A percentile compares a stretch with the other conserved stretches of the same genome.
These are phyloP conservation scores for Mallotus japonicus DNA, from an alignment of 441 rosid genomes.

Conservation along the genomic window DNA sequence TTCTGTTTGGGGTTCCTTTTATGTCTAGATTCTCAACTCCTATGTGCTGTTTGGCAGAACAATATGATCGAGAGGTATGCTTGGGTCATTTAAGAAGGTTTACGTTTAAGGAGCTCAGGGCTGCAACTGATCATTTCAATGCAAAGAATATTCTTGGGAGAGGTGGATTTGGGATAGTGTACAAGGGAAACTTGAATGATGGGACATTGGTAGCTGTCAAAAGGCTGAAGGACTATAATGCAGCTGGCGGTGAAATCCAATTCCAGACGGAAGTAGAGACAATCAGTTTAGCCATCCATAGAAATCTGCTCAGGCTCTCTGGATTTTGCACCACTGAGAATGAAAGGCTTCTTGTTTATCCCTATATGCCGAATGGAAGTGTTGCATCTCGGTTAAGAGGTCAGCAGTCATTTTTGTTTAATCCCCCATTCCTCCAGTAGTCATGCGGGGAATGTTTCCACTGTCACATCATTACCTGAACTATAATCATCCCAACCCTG, in stretches of 20 bases:
- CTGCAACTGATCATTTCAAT: slow-evolving; percentile 83
- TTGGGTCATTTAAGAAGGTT: slow-evolving; percentile 87
- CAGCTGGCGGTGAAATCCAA: slow-evolving; percentile 88
- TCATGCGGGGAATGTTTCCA: neutral
- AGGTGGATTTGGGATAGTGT: slow-evolving; percentile 94
- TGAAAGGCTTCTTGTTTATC: slow-evolving; percentile 90
- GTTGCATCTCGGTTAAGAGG: slow-evolving; percentile 91
- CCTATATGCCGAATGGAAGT: slow-evolving; percentile 94
- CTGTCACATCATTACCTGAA: neutral
- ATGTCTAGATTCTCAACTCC: slow-evolving; percentile 15
- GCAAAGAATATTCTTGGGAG: slow-evolving; percentile 81
- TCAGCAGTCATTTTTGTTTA: slow-evolving; percentile 23
- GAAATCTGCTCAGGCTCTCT: slow-evolving; percentile 86
- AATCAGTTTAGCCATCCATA: slow-evolving; percentile 88
- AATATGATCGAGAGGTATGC: slow-evolving; percentile 78
- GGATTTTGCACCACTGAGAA: slow-evolving; percentile 89
- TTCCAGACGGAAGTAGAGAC: slow-evolving; percentile 96
- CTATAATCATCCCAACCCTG: neutral
- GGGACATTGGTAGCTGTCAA: slow-evolving; percentile 85
- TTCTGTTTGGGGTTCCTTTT: neutral
- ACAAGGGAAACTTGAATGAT: slow-evolving; percentile 75
- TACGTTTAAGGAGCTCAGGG: slow-evolving; percentile 82
- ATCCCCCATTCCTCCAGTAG: neutral
- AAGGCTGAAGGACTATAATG: slow-evolving; percentile 86
- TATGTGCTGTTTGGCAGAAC: slow-evolving; percentile 51